phyloP scores from a whole-genome alignment of 306 rosid genomes.

The Ormosia semicastrata region DNA sequence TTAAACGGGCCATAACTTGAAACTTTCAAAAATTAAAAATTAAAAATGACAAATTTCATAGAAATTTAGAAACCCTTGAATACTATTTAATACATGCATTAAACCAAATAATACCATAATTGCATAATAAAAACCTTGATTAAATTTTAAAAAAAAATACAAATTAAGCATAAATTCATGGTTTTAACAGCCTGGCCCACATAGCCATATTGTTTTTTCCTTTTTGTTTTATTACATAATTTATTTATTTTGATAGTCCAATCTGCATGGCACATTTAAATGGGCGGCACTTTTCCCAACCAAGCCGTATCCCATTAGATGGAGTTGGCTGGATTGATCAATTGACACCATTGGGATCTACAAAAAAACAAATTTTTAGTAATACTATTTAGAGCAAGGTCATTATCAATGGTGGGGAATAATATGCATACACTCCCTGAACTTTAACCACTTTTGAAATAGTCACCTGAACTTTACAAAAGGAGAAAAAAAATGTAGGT shows the following conservation, averaged over 20 bases:
- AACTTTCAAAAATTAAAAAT: background rate
- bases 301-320: background rate
- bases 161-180: background rate
- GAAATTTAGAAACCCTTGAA: background rate
- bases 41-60: background rate
- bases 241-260: background rate
- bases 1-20: background rate
- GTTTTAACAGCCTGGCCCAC: background rate
- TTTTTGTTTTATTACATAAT: background rate
- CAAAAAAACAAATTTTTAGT: background rate
- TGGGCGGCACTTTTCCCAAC: background rate
- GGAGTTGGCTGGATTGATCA: background rate
- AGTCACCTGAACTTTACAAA: background rate
- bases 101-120: background rate
- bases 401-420: background rate
- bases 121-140: background rate
- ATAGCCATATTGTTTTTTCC: background rate
- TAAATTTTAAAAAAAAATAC: background rate
- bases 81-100: background rate
- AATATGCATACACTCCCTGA: background rate
- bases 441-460: background rate
- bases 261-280: background rate
- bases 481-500: background rate
- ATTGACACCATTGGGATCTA: background rate
- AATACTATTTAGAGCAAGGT: background rate